These are phyloP conservation scores for Mucor indicus DNA, from an alignment of 371 early-diverging fungal genomes.

Conservation along the genomic window DNA sequence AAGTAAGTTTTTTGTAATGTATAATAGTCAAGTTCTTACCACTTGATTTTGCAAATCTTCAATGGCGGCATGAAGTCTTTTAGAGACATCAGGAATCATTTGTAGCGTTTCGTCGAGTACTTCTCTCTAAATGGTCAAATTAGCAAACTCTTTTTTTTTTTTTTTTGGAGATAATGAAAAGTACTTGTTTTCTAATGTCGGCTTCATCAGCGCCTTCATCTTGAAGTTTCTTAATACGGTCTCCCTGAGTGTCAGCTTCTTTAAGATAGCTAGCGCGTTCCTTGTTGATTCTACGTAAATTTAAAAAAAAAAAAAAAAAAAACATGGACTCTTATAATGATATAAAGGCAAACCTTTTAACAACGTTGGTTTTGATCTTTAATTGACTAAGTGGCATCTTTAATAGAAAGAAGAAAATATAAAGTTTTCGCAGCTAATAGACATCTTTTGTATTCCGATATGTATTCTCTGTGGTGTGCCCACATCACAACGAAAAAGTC, in stretches of 20 bases:
- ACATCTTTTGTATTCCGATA: no score
- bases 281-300: conserved; percentile 48
- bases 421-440: no score
- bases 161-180: no score
- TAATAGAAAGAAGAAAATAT: no score
- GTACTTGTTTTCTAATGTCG: conserved; percentile 73
- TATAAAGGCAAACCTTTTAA: conserved; percentile 53
- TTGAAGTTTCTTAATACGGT: conserved; percentile 63
- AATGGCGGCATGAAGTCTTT: conserved; percentile 58
- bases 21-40: conserved; percentile 29
- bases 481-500: no score
- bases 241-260: conserved; percentile 63
- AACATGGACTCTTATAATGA: background rate
- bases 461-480: no score
- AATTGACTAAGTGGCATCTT: conserved; percentile 54
- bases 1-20: background rate
- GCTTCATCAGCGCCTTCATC: conserved; percentile 60
- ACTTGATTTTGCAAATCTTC: conserved; percentile 50
- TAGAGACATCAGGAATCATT: conserved; percentile 76
- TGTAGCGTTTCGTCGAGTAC: conserved; percentile 71
- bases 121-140: conserved; percentile 51
- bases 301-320: background rate
- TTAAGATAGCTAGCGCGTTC: conserved; percentile 62
- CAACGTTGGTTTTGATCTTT: conserved; percentile 71
- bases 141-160: background rate